Evolutionary conservation across 2,329 filamentous ascomycete genomes (phyloP).

Genomic region (Aspergillus puulaauensis): DNA sequence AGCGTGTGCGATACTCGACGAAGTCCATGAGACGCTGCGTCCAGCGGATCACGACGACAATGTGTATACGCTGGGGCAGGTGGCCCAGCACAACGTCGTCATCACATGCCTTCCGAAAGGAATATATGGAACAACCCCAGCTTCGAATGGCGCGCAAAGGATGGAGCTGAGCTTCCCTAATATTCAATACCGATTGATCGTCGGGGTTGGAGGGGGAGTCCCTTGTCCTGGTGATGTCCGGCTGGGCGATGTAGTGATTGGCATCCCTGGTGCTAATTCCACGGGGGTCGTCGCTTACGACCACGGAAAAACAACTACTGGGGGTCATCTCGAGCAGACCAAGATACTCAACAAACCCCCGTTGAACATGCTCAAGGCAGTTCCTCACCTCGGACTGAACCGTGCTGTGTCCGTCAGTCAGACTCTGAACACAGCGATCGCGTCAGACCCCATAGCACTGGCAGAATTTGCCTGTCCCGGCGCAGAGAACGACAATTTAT

Average conservation of each 20-base stretch:
- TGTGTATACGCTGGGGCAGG: background rate
- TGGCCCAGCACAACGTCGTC: background rate
- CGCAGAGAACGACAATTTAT: background rate
- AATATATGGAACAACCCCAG: background rate
- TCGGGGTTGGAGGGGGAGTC: constrained; percentile 24
- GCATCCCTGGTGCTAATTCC: background rate
- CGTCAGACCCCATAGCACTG: too few species aligned
- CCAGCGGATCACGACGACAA: background rate
- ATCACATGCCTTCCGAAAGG: background rate
- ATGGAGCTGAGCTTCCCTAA: constrained; percentile 19
- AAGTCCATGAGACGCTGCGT: background rate
- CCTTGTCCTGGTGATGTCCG: constrained; percentile 7
- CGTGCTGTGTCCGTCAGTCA: background rate
- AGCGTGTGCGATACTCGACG: background rate
- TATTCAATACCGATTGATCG: constrained; percentile 21
- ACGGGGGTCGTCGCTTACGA: background rate
- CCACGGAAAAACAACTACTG: background rate
- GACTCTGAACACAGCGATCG: too few species aligned
- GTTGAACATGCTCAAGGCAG: background rate
- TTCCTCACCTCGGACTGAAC: background rate
- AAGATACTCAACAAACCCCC: background rate
- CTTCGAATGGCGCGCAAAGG: background rate
- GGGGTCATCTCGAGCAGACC: background rate
- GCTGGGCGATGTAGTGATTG: background rate
- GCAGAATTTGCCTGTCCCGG: background rate